Percentiles rank a stretch among this genome's conserved stretches.
Conservation (phyloP, 108 stramenopile species). For the Parmales sp. region DNA sequence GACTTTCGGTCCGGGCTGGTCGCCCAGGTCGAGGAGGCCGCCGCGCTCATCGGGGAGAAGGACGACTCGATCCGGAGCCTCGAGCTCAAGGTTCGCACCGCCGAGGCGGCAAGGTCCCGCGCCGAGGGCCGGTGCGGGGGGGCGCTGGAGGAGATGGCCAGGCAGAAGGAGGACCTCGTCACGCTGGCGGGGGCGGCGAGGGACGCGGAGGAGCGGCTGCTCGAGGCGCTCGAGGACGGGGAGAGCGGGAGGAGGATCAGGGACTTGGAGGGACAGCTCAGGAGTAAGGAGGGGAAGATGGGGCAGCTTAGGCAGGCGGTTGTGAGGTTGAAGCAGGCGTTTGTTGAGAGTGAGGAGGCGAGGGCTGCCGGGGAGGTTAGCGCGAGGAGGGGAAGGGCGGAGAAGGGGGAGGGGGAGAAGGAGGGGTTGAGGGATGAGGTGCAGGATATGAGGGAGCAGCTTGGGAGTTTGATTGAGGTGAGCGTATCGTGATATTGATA, state of each 20-base stretch:
- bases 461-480: not conserved
- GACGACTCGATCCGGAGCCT: conserved; percentile 25
- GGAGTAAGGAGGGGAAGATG: conserved; percentile 23
- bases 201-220: conserved; percentile 27
- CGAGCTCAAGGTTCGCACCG: conserved; percentile 29
- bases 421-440: conserved; percentile 19
- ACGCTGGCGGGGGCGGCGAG: conserved; percentile 30
- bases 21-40: conserved; percentile 16
- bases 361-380: conserved; percentile 16
- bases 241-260: conserved; percentile 2
- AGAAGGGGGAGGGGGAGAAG: conserved; percentile 8
- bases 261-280: not conserved
- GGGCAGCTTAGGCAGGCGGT: conserved; percentile 16
- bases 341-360: conserved; percentile 14
- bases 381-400: conserved; percentile 8
- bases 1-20: conserved; percentile 12
- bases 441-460: conserved; percentile 4
- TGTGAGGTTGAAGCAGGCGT: conserved; percentile 26
- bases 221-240: conserved; percentile 19
- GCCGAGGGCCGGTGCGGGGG: conserved; percentile 33
- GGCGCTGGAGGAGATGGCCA: conserved; percentile 30
- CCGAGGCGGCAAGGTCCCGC: conserved; percentile 27
- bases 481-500: too few species aligned
- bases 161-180: conserved; percentile 30
- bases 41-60: conserved; percentile 12